Evolutionary conservation across 2,329 filamentous ascomycete genomes (phyloP).

Genomic region (Daldinia sp.): DNA sequence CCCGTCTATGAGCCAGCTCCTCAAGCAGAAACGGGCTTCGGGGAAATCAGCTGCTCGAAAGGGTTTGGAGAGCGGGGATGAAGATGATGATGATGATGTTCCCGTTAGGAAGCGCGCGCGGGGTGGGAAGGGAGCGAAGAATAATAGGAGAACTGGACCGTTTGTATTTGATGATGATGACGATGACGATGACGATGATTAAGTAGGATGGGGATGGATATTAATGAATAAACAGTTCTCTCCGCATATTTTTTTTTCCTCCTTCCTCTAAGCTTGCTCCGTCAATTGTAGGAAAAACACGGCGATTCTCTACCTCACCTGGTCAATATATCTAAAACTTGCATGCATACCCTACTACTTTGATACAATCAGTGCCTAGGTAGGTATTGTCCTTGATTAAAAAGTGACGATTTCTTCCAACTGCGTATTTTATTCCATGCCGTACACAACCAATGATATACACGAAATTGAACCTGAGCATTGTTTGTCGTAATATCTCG

Average conservation of each 20-base stretch:
- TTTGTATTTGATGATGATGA: constrained; percentile 40
- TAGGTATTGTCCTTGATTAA: no score
- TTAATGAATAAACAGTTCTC: constrained; percentile 8
- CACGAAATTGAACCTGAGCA: background rate
- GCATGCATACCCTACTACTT: background rate
- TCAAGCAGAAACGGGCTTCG: constrained; percentile 28
- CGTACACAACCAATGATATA: no score
- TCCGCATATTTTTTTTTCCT: background rate
- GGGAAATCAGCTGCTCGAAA: background rate
- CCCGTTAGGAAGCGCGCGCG: constrained; percentile 26
- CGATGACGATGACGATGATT: constrained; percentile 38
- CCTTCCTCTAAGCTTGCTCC: background rate
- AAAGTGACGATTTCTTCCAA: background rate
- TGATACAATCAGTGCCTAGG: no score
- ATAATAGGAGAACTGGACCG: constrained; percentile 21
- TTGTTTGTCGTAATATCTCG: background rate
- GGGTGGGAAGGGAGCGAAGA: constrained; percentile 9
- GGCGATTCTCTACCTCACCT: background rate
- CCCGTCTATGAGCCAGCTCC: constrained; percentile 51
- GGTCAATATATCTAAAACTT: background rate
- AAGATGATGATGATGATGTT: constrained; percentile 21
- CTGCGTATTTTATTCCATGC: no score
- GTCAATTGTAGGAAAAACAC: background rate
- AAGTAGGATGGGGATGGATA: constrained; percentile 34
- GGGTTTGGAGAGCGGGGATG: constrained; percentile 22